Percentiles rank a stretch among this genome's conserved stretches.
These are phyloP conservation scores for Beauveria asiatica DNA, from an alignment of 2,329 filamentous ascomycete species.

Conservation along the genomic window DNA sequence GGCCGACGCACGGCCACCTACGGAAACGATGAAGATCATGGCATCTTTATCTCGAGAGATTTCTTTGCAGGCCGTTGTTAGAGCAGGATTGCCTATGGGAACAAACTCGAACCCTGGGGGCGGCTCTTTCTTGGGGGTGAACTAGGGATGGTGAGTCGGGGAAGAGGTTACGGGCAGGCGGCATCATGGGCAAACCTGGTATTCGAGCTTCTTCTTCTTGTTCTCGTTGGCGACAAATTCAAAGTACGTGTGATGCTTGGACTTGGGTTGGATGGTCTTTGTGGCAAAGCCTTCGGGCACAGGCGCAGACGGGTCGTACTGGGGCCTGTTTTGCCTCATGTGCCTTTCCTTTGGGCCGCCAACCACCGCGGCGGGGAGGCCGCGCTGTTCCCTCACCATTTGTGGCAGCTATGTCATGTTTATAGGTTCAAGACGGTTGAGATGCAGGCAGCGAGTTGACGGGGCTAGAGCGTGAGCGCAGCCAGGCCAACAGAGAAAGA, in stretches of 20 bases:
- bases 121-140: conserved; percentile 41
- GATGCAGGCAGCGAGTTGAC: neutral
- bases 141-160: conserved; percentile 29
- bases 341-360: conserved; percentile 29
- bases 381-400: conserved; percentile 31
- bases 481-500: neutral
- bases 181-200: conserved; percentile 35
- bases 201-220: conserved; percentile 56
- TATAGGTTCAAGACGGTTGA: neutral
- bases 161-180: neutral
- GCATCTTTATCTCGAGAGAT: conserved; percentile 52
- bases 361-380: conserved; percentile 21
- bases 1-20: conserved; percentile 16
- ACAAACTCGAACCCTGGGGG: conserved; percentile 56
- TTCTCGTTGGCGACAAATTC: conserved; percentile 57
- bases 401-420: conserved; percentile 15
- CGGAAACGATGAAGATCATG: conserved; percentile 58
- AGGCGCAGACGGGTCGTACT: conserved; percentile 26
- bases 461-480: neutral
- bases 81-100: conserved; percentile 51
- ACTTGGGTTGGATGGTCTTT: conserved; percentile 32
- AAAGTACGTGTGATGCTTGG: conserved; percentile 54
- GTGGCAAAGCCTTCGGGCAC: conserved; percentile 28
- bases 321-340: conserved; percentile 24
- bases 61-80: conserved; percentile 56